Base-by-base conservation (phyloP, 2,329 filamentous ascomycete genomes). In the Fusarium sp. region DNA sequence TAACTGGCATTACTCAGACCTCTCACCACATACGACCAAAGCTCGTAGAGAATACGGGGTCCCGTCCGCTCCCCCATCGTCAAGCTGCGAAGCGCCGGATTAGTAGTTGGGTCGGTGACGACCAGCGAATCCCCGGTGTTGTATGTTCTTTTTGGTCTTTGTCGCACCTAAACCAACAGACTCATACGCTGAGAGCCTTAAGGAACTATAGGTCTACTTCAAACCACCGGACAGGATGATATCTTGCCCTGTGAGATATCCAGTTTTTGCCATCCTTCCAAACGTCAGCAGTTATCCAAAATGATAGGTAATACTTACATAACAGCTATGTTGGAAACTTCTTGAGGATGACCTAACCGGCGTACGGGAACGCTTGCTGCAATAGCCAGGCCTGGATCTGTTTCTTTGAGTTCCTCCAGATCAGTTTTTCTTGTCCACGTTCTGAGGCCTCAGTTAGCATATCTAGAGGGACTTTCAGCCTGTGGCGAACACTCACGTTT, bases 351-450 rank as follows among this genome's bases (percentile, higher is more conserved):
- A 1, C 81, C 81, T 3, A 83, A 55, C 5, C 81, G 76, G 33
- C 79, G 78, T 0, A 83, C 75, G 0, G 82, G 81, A 6, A 83
- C 75, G 24, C 78, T 78, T 0, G 78, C 77, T 0, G 80, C 80
- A 47, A 83, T 81, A 1, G 80, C 81, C 0, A 83, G 76, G 1
- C 81, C 81, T 0, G 80, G 79, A 20, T 83, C 81, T 2, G 76
- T 68, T 3, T 64, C 65, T 31, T 72, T 77, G 4, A 83, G 65
- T 14, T 73, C 74, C 1, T 82, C 80, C 15, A 82, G 68, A 31
- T 81, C 72, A 1, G 78, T 75, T 22, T 76, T 75, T 53, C 73
- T 80, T 53, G 71, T 75, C 80, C 81, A 82, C 7, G 78, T 78
- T 3, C 81, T 82, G 14, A 7, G 2, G 22, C 7, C 22, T 14